Base-by-base conservation (phyloP, 176 grass and related monocot genomes). In the Secale cereale region DNA sequence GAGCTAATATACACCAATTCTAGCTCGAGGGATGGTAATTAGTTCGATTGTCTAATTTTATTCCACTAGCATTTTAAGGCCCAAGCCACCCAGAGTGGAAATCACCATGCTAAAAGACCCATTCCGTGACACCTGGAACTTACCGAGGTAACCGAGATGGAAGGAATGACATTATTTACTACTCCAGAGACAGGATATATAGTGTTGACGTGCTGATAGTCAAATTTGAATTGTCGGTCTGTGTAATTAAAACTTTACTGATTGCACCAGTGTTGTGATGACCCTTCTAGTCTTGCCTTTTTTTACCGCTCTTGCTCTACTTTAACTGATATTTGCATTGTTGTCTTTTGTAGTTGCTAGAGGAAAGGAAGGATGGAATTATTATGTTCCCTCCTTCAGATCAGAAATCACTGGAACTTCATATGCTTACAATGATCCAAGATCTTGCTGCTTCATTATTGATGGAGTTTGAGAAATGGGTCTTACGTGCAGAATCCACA, bases 391-490 rank as follows among this genome's bases (percentile, higher is more conserved):
- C 93, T 82, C 90, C 94, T 78, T 86, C 93, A 20, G 97, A 99
- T 94, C 86, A 84, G 65, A 87, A 94, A 40, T 93, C 93, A 5
- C 83, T 94, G 82, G 97, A 99, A 81, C 87, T 96, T 94, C 97
- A 96, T 79, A 96, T 99, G 97, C 82, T 96, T 63, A 96, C 94
- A 43, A 95, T 99, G 97, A 86, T 96, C 71, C 97, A 99, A 96
- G 92, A 99, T 78, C 97, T 99, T 27, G 76, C 97, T 36, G 91
- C 97, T 86, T 96, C 93, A 59, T 60, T 99, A 78, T 78, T 99
- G 85, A 99, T 99, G 97, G 93, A 99, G 76, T 99, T 99, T 86
- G 97, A 99, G 81, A 99, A 99, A 88, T 99, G 97, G 93, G 93
- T 99, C 83, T 88, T 99, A 78, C 93, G 93, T 8, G 94, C 97